Conservation (phyloP, 805 yeast species). For the Suhomyces sp. region DNA sequence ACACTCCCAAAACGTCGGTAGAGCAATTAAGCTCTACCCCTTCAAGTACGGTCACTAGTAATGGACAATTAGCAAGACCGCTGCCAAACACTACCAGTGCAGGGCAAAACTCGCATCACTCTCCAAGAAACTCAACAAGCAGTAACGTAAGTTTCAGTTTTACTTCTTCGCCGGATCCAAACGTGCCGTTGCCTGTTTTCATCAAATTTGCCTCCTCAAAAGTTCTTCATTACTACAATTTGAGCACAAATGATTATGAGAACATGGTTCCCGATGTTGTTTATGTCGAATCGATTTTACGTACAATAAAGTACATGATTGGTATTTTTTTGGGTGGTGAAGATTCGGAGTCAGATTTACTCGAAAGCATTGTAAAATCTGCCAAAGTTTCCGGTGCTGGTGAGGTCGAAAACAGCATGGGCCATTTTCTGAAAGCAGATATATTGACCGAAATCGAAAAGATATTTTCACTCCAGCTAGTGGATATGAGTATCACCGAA, state of each 20-base stretch:
- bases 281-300: slow-evolving; percentile 65
- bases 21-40: neutral
- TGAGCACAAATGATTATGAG: slow-evolving; percentile 55
- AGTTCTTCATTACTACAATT: slow-evolving; percentile 28
- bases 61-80: neutral
- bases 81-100: neutral
- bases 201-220: slow-evolving; percentile 27
- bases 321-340: slow-evolving; percentile 45
- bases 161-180: slow-evolving; percentile 21
- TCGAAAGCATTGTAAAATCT: slow-evolving; percentile 46
- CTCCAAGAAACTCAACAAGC: slow-evolving; percentile 36
- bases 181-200: slow-evolving; percentile 32
- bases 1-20: slow-evolving; percentile 5
- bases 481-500: slow-evolving; percentile 37
- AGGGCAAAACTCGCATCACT: slow-evolving; percentile 9
- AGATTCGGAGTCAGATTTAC: slow-evolving; percentile 36
- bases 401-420: slow-evolving; percentile 1
- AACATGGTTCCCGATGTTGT: slow-evolving; percentile 83
- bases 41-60: neutral
- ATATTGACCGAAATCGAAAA: slow-evolving; percentile 41
- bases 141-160: slow-evolving; percentile 23
- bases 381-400: slow-evolving; percentile 16
- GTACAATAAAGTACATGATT: slow-evolving; percentile 62
- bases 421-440: slow-evolving; percentile 30
- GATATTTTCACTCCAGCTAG: slow-evolving; percentile 34